phyloP scores from a whole-genome alignment of 371 early-diverging fungal species.

The Zopfochytrium polystomum region DNA sequence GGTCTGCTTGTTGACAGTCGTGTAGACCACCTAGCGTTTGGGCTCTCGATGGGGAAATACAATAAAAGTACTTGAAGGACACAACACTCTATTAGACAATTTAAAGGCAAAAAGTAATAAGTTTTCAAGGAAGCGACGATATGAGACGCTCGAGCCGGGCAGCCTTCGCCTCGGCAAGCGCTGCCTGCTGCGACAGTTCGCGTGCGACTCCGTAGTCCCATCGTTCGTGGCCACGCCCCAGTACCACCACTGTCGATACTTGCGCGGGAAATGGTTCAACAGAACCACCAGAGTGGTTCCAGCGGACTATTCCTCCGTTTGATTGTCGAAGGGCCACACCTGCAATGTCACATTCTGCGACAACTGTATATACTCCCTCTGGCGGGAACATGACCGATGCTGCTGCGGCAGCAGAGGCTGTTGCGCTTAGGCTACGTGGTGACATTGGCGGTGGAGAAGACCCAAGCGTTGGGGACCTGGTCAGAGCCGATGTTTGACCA shows the following conservation, averaged over 20 bases:
- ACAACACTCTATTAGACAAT: too few relatives aligned
- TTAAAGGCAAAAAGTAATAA: too few relatives aligned
- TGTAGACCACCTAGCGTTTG: too few relatives aligned
- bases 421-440: background rate
- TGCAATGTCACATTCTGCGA: background rate
- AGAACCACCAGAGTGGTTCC: background rate
- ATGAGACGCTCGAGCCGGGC: background rate
- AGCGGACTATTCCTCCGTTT: too few relatives aligned
- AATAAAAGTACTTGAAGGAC: too few relatives aligned
- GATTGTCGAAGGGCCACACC: background rate
- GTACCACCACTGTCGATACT: background rate
- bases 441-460: background rate
- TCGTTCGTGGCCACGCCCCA: background rate
- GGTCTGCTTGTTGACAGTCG: too few relatives aligned
- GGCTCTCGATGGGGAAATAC: too few relatives aligned
- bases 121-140: background rate
- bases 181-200: background rate
- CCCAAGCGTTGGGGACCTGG: too few relatives aligned
- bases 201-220: background rate
- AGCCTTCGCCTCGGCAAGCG: background rate
- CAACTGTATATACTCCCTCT: background rate
- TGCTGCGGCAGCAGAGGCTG: too few relatives aligned
- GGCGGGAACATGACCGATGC: background rate
- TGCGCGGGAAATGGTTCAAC: background rate
- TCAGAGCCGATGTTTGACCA: too few relatives aligned